Base-by-base conservation (phyloP, 2,329 filamentous ascomycete species). In the Whalleya microplaca region DNA sequence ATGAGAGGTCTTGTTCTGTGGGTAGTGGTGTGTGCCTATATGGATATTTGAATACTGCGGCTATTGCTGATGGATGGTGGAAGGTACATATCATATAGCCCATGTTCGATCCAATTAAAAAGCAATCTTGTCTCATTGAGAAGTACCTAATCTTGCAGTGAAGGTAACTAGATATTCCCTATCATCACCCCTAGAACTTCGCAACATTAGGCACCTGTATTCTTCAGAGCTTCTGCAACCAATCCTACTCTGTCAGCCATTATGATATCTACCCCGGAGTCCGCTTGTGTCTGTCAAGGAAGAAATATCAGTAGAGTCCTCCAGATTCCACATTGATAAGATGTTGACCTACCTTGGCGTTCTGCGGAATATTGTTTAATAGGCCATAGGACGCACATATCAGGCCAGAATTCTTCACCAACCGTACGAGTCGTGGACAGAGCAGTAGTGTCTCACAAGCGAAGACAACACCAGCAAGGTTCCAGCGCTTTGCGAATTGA, bases 401-500 rank as follows among this genome's bases (percentile, higher is more conserved):
- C 23, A 77, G 48, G 1, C 73, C 73, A 3, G 55, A 55, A n/a
- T 44, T 59, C 62, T 72, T 73, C 4, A 74, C 71, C 37, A 69
- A 65, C 3, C 52, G 44, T n/a, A 76, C 64, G 16, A 77, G 65
- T 49, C 69, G 56, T 2, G 75, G 75, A 21, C 69, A 75, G 4
- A 71, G 45, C 6, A 76, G 45, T n/a, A 77, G 61, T 42, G 70
- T 56, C 45, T 78, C 71, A 5, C 70, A 71, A 1, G 69, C 68
- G 18, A 75, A 63, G 18, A 76, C 71, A 27, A 78, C 54, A 0
- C 76, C 76, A 6, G 66, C 48, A 9, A 78, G 64, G 6, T 66
- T 64, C 75, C 74, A 78, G 32, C 63, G 53, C 41, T 64, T 67
- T 14, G 75, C 74, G 55, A 77, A 77, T n/a, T 64, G 63, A 18